Evolutionary conservation across 306 rosid genomes (phyloP), one percentile per base, ranked within the genome.

Genomic region (Rosa multiflora): DNA sequence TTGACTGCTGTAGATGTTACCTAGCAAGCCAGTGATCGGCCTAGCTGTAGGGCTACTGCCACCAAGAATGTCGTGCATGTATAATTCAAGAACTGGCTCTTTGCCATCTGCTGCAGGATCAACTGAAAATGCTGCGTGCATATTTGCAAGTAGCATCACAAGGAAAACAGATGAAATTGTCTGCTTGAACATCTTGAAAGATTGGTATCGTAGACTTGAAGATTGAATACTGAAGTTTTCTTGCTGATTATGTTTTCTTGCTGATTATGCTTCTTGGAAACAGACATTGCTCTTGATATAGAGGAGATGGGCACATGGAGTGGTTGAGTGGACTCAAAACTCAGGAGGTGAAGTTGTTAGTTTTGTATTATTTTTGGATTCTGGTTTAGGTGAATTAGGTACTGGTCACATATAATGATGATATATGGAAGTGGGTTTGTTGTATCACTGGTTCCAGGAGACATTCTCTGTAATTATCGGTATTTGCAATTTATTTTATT

Each of bases 31-130:
- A 4, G 97, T 93, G 74, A 95, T 85, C 0, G 98, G 98, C 49
- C 97, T 86, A 1, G 99, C 96, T 4, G 96, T 95, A 0, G 99
- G 98, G 86, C 82, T 86, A n/a, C 85, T 87, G 11, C 98, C 99
- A 3, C 96, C 97, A 9, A 91, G 89, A 81, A 93, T 91, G 87
- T 95, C 99, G 47, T 95, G 99, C 92, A 95, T 90, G 85, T 88
- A 95, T 35, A 95, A 67, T 83, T 95, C 98, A 72, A 93, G 86
- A 8, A 91, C 64, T 0, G 96, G 82, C 82, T 92, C 93, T 29
- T 82, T 85, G 5, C 87, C 79, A 35, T 80, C 88, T 53, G 86
- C 79, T 67, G 82, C 76, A 5, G 94, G 88, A 48, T 80, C 90
- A 73, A 88, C 82, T 77, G 86, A 86, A 10, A 70, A 76, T 40